Evolutionary conservation across 176 grass and related monocot species (phyloP).

Genomic region (Oryza rufipogon): DNA sequence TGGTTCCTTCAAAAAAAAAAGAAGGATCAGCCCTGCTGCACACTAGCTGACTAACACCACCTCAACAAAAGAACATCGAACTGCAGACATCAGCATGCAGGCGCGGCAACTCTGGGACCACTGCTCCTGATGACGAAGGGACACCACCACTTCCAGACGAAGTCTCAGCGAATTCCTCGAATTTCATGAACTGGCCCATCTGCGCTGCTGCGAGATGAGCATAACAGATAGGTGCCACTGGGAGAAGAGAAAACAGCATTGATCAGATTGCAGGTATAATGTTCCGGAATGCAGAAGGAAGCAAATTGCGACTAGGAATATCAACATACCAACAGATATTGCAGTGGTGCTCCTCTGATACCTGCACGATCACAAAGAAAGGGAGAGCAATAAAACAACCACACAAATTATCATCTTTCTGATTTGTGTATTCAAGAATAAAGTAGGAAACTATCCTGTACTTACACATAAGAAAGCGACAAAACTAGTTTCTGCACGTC

Average conservation of each 20-base stretch:
- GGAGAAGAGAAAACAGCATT: conserved; percentile 30
- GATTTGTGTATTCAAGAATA: neutral
- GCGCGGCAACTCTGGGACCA: conserved; percentile 74
- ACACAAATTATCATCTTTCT: neutral
- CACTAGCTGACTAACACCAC: neutral
- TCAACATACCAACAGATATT: conserved; percentile 70
- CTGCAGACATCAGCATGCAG: conserved; percentile 73
- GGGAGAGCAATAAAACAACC: neutral
- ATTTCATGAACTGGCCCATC: conserved; percentile 84
- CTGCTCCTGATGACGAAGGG: conserved; percentile 28
- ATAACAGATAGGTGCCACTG: conserved; percentile 92
- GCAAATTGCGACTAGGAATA: neutral
- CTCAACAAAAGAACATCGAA: conserved; percentile 97
- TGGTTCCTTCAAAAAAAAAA: conserved; percentile 30
- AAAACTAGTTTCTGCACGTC: conserved; percentile 86
- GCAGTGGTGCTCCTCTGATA: conserved; percentile 99
- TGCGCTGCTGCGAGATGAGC: conserved; percentile 87
- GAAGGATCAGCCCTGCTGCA: conserved; percentile 16
- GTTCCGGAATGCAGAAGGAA: conserved; percentile 9
- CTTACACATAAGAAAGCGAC: conserved; percentile 94
- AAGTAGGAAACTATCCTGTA: conserved; percentile 22
- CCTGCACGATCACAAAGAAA: conserved; percentile 42
- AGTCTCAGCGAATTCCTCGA: conserved; percentile 64
- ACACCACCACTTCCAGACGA: conserved; percentile 49
- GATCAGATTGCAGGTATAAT: conserved; percentile 1